phyloP scores from a whole-genome alignment of 768 basidiomycete genomes.

The Rhodotorula kratochvilovae region DNA sequence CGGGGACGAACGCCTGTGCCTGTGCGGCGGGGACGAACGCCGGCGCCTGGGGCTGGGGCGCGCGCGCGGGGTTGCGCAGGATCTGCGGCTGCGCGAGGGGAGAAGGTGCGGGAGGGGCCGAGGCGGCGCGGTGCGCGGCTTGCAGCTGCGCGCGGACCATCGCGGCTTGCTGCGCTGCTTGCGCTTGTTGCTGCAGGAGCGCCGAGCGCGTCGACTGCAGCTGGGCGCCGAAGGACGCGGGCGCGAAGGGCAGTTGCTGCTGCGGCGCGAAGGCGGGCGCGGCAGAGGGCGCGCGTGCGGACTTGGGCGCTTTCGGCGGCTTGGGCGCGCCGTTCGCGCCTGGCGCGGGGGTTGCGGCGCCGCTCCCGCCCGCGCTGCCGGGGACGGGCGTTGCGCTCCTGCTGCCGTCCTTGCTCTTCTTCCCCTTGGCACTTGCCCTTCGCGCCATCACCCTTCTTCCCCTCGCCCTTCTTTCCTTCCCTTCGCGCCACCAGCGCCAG shows the following conservation, averaged over 20 bases:
- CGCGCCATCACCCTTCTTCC: constrained; percentile 8
- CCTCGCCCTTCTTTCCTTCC: constrained; percentile 13
- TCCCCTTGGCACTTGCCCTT: constrained; percentile 5
- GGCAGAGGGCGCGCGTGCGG: not conserved
- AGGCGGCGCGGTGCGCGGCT: not conserved
- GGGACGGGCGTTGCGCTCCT: constrained; percentile 10
- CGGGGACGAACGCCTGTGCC: not conserved
- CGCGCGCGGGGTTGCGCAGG: constrained; percentile 5
- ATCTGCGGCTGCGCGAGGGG: constrained; percentile 1
- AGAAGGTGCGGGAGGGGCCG: not conserved
- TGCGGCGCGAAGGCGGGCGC: not conserved
- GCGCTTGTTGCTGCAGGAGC: not conserved
- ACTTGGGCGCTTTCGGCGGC: not conserved
- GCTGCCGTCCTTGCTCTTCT: constrained; percentile 16
- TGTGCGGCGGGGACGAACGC: not conserved
- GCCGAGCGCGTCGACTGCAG: not conserved
- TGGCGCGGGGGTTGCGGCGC: not conserved
- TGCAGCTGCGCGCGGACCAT: constrained; percentile 3
- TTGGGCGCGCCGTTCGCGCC: not conserved
- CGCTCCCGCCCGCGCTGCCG: not conserved
- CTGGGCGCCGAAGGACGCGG: constrained; percentile 1
- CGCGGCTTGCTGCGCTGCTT: constrained; percentile 3
- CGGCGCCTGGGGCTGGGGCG: not conserved
- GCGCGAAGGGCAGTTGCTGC: constrained; percentile 5
- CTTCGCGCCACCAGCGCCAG: not conserved